Evolutionary conservation across 2,329 filamentous ascomycete species (phyloP).

Genomic region (Fusarium lyarnte): DNA sequence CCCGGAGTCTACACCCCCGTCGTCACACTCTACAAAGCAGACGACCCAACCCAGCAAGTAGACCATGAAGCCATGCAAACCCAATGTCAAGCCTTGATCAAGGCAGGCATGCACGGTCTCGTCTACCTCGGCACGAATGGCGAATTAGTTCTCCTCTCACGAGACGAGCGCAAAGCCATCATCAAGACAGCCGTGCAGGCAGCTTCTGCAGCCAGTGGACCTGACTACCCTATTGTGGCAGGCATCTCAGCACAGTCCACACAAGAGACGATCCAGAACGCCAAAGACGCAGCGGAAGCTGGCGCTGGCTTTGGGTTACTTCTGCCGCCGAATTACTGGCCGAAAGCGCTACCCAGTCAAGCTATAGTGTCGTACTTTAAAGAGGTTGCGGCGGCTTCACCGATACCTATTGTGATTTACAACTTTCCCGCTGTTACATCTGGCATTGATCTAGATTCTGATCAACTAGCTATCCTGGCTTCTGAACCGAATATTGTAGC

Average conservation of each 20-base stretch:
- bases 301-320: constrained; percentile 80
- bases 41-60: constrained; percentile 51
- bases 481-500: constrained; percentile 73
- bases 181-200: constrained; percentile 51
- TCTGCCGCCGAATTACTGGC: constrained; percentile 80
- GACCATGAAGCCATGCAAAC: constrained; percentile 57
- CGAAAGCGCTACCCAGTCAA: constrained; percentile 58
- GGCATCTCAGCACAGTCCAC: constrained; percentile 62
- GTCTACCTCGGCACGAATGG: constrained; percentile 59
- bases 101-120: constrained; percentile 56
- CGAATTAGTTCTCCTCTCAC: constrained; percentile 54
- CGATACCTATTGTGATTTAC: constrained; percentile 74
- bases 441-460: constrained; percentile 72
- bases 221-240: constrained; percentile 55
- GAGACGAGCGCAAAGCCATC: constrained; percentile 53
- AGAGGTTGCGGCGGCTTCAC: constrained; percentile 68
- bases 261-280: constrained; percentile 70
- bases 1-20: constrained; percentile 58
- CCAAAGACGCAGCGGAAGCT: constrained; percentile 71
- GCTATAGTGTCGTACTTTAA: constrained; percentile 72
- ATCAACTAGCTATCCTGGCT: constrained; percentile 66
- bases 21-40: constrained; percentile 56
- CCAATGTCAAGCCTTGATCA: constrained; percentile 53
- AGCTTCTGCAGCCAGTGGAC: constrained; percentile 47
- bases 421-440: constrained; percentile 73